Evolutionary conservation across 192 early-diverging fungal species (phyloP), one percentile per base, ranked within the genome.

Genomic region (Martensiomyces pterosporus): DNA sequence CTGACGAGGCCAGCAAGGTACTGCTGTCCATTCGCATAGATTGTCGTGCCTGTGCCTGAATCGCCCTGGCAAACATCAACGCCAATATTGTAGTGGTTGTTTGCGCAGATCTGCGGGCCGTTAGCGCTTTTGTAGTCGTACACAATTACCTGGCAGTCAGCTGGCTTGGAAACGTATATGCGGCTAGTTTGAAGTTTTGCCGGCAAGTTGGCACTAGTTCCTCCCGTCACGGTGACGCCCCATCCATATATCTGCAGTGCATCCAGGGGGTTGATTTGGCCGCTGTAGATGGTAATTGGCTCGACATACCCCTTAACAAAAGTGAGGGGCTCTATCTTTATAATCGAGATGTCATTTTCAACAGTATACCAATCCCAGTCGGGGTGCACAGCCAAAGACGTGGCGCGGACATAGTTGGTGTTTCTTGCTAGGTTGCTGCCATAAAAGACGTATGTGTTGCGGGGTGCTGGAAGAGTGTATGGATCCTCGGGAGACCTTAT

Each of bases 11-110:
- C 70, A 29, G 64, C 63, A 27, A 58, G 39, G 23, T 74, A 74
- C 19, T 56, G 24, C 3, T 16, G 44, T 25, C 55, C 55, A 1
- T 54, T 52, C 8, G 39, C 23, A 16, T 29, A 24, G 15, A 66
- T 52, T 0, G 63, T 74, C 3, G 43, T 55, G 7, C 70, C 70
- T 1, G 63, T 66, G 6, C 70, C 70, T 6, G 62, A 65, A 19
- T 74, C 70, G 9, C 70, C 70, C 26, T 60, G 58, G 43, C 70
- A 74, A 10, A 57, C 70, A 17, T 74, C 70, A 24, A 62, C 63
- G 14, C 70, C 70, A 14, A 74, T 45, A 18, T 44, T 57, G 47
- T 66, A 74, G 58, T 74, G 49, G 38, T 48, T 60, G 25, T 74
- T 39, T 0, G 43, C 59, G 19, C 70, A 74, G 1, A 74, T 66